phyloP scores from a whole-genome alignment of 306 rosid species.

The Cucumis sativus region Cucumber_9930_V3 NC_026659.2:4865001-4865500 shows the following conservation, averaged over 20 bases:
- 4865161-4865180: no score
- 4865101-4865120: no score
- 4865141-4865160: no score
- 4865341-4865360: background rate
- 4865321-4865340: background rate
- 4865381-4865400: slow-evolving; percentile 82
- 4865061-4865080: no score
- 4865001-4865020: no score
- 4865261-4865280: background rate
- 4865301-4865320: background rate
- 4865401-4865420: slow-evolving; percentile 78
- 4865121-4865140: background rate
- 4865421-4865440: slow-evolving; percentile 70
- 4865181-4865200: no score
- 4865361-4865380: slow-evolving; percentile 25
- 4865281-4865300: background rate
- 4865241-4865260: background rate
- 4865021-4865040: no score
- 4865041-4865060: no score
- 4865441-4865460: slow-evolving; percentile 83
- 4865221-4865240: background rate
- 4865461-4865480: slow-evolving; percentile 86
- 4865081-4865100: no score
- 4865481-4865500: background rate
- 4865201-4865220: background rate